Conservation (phyloP, 2,329 filamentous ascomycete species). For the Colletotrichum limetticola region DNA sequence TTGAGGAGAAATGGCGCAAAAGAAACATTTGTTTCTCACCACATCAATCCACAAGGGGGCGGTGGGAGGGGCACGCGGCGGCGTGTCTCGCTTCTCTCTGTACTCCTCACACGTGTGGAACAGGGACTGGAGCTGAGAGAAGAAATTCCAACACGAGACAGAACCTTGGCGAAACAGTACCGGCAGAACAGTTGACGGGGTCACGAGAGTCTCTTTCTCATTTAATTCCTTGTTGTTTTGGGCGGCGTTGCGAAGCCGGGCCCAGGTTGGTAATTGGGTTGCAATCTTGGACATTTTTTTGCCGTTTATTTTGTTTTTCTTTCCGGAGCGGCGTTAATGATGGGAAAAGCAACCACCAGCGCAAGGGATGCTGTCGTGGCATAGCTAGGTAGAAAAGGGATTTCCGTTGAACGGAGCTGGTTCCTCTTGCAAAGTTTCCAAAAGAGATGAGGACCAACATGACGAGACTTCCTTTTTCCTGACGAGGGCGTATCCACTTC, state of each 20-base stretch:
- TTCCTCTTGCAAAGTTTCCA: background rate
- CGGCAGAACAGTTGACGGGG: constrained; percentile 23
- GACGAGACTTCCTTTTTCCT: constrained; percentile 12
- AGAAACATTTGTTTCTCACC: constrained; percentile 3
- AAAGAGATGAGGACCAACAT: background rate
- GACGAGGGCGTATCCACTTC: background rate
- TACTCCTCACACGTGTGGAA: constrained; percentile 12
- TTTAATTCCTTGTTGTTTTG: background rate
- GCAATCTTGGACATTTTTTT: constrained; percentile 15
- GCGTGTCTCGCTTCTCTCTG: background rate
- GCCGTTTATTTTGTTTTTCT: background rate
- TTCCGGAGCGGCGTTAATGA: constrained; percentile 20
- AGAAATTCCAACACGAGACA: constrained; percentile 32
- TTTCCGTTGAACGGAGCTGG: constrained; percentile 7
- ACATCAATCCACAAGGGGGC: background rate
- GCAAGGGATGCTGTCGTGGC: constrained; percentile 13
- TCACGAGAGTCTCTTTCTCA: constrained; percentile 1
- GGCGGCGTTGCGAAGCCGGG: background rate
- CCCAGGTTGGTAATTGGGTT: constrained; percentile 26
- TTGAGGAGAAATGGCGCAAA: constrained; percentile 5
- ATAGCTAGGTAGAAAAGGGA: constrained; percentile 7
- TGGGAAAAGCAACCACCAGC: constrained; percentile 26
- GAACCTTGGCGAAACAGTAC: constrained; percentile 29
- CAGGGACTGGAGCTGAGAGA: constrained; percentile 27
- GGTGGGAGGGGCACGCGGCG: background rate